Evolutionary conservation across 129 eudicot species (phyloP).

Genomic region (Escallonia herrerae): DNA sequence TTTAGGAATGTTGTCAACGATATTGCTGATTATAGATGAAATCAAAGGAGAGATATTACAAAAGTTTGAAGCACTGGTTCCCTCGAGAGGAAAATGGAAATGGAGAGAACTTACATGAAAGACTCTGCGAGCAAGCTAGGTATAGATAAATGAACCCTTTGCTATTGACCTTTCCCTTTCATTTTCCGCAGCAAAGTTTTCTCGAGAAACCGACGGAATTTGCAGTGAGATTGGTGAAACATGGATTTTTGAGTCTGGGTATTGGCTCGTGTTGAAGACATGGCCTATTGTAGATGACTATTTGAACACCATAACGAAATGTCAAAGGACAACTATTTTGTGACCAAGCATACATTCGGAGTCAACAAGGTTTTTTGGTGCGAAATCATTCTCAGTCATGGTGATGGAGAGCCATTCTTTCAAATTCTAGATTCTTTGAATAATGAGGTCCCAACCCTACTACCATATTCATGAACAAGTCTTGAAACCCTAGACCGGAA

Average conservation of each 20-base stretch:
- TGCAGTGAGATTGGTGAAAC: background rate
- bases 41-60: background rate
- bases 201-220: constrained; percentile 7
- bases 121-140: background rate
- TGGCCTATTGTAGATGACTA: no score
- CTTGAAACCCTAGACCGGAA: no score
- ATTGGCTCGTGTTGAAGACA: constrained; percentile 15
- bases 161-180: constrained; percentile 14
- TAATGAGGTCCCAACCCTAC: no score
- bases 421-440: no score
- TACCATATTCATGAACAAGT: no score
- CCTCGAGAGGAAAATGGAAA: background rate
- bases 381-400: no score
- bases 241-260: background rate
- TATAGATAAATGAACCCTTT: constrained; percentile 3
- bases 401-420: no score
- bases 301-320: no score
- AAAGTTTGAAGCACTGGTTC: background rate
- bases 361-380: no score
- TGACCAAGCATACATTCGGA: no score
- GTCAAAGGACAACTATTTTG: no score
- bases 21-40: constrained; percentile 13
- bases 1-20: constrained; percentile 3
- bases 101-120: constrained; percentile 15
- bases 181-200: background rate